Conservation (phyloP, 768 basidiomycete genomes). For the Leccinum broughii region DNA sequence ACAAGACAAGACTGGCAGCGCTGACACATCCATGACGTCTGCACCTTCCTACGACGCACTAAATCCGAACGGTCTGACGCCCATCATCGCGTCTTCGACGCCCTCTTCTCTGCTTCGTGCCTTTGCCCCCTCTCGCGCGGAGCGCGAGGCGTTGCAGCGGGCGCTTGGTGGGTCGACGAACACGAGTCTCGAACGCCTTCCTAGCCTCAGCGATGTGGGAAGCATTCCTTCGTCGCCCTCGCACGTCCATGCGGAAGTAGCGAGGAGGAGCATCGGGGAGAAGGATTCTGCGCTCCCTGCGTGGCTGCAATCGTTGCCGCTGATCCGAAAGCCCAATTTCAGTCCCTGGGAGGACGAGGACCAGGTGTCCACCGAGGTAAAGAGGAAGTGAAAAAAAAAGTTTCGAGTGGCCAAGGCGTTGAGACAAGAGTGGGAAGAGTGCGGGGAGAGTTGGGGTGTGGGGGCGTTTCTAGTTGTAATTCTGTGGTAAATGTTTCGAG, state of each 20-base stretch:
- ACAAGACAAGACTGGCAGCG: slow-evolving; percentile 12
- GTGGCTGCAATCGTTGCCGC: slow-evolving; percentile 68
- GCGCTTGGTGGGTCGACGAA: slow-evolving; percentile 75
- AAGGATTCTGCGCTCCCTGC: slow-evolving; percentile 48
- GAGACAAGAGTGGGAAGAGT: too few relatives aligned
- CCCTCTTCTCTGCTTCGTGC: slow-evolving; percentile 64
- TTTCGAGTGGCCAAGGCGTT: too few relatives aligned
- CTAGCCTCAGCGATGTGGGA: slow-evolving; percentile 75
- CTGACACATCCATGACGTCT: slow-evolving; percentile 14
- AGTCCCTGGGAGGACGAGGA: slow-evolving; percentile 85
- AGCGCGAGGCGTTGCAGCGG: slow-evolving; percentile 81
- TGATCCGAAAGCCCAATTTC: slow-evolving; percentile 68
- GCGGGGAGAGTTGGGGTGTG: background rate
- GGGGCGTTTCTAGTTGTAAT: slow-evolving; percentile 2
- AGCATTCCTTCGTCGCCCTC: slow-evolving; percentile 70
- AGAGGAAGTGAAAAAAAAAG: slow-evolving; percentile 1
- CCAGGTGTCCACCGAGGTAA: slow-evolving; percentile 20
- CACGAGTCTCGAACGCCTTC: slow-evolving; percentile 73
- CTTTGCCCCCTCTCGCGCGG: slow-evolving; percentile 85
- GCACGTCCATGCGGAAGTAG: slow-evolving; percentile 44
- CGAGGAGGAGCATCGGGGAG: slow-evolving; percentile 20
- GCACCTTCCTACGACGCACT: slow-evolving; percentile 49
- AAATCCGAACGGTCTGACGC: slow-evolving; percentile 57
- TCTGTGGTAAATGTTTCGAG: slow-evolving; percentile 12
- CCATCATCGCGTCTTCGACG: slow-evolving; percentile 42